phyloP scores from a whole-genome alignment of 495 filamentous ascomycete species.

The Penicillium desertorum region DNA sequence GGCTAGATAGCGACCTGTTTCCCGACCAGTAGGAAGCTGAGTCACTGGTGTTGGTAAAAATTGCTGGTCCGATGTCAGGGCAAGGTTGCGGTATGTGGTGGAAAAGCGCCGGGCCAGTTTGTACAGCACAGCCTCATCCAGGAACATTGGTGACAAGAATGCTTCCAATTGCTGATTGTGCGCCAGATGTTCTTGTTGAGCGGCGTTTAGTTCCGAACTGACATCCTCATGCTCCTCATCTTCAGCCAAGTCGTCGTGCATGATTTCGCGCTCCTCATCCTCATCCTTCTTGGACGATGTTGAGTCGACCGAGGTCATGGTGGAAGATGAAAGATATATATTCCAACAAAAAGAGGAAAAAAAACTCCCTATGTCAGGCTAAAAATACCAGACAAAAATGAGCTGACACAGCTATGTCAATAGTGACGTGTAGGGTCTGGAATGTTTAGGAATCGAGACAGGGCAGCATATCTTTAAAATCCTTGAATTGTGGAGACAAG shows the following conservation, averaged over 20 bases:
- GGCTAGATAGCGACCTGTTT: conserved; percentile 68
- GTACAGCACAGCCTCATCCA: conserved; percentile 52
- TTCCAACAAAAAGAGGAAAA: background rate
- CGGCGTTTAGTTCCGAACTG: conserved; percentile 33
- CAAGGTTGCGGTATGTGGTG: conserved; percentile 60
- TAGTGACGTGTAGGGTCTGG: conserved; percentile 20
- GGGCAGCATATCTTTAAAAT: conserved; percentile 15
- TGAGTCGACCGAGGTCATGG: conserved; percentile 35
- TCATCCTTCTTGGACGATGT: conserved; percentile 32
- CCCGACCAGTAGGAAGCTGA: conserved; percentile 60
- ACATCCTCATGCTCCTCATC: conserved; percentile 43
- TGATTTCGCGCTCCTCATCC: conserved; percentile 38
- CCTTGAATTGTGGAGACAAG: conserved; percentile 6
- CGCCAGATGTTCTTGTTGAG: conserved; percentile 34
- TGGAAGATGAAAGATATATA: conserved; percentile 1
- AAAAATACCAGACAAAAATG: conserved; percentile 6
- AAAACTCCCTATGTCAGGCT: background rate
- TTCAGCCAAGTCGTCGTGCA: conserved; percentile 42
- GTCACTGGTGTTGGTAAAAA: conserved; percentile 81
- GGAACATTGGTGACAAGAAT: conserved; percentile 40
- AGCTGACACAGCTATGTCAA: conserved; percentile 19
- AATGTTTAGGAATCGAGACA: conserved; percentile 21
- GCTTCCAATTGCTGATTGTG: conserved; percentile 37
- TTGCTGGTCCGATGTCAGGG: conserved; percentile 64
- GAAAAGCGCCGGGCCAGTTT: conserved; percentile 62